phyloP scores from a whole-genome alignment of 371 early-diverging fungal genomes.

The Lichtheimia ornata region DNA sequence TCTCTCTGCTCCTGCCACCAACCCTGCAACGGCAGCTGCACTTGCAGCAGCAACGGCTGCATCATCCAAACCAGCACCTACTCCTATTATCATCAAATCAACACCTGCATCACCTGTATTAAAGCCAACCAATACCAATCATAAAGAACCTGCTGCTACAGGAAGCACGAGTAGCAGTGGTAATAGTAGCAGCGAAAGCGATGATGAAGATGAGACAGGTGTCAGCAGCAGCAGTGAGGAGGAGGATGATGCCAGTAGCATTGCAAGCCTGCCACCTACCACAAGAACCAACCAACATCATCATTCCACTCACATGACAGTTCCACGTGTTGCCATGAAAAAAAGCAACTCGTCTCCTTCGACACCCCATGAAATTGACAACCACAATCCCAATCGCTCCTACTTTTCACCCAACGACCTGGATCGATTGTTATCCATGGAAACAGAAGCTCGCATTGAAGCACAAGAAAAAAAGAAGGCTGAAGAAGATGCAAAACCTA shows the following conservation, averaged over 20 bases:
- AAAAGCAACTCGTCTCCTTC: constrained; percentile 8
- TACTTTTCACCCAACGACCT: constrained; percentile 17
- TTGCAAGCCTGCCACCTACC: constrained; percentile 9
- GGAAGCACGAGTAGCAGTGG: too few species aligned
- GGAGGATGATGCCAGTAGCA: background rate
- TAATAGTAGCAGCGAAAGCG: background rate
- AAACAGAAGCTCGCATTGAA: constrained; percentile 39
- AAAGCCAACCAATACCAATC: background rate
- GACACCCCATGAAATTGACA: constrained; percentile 4
- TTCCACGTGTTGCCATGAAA: constrained; percentile 4
- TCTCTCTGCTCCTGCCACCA: background rate
- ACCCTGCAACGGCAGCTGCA: background rate
- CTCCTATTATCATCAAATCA: constrained; percentile 1
- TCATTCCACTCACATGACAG: background rate
- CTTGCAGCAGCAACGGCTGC: background rate
- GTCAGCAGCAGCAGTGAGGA: background rate
- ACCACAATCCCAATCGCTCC: background rate
- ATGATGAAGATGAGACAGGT: background rate
- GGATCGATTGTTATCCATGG: constrained; percentile 33
- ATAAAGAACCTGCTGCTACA: background rate
- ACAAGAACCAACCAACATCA: background rate
- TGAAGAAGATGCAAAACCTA: constrained; percentile 9
- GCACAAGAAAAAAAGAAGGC: constrained; percentile 14
- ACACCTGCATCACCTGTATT: background rate
- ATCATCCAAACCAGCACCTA: background rate